These are phyloP conservation scores for Teratosphaeria epicoccoides DNA, from an alignment of 2,329 filamentous ascomycete genomes.

Conservation along the genomic window DNA sequence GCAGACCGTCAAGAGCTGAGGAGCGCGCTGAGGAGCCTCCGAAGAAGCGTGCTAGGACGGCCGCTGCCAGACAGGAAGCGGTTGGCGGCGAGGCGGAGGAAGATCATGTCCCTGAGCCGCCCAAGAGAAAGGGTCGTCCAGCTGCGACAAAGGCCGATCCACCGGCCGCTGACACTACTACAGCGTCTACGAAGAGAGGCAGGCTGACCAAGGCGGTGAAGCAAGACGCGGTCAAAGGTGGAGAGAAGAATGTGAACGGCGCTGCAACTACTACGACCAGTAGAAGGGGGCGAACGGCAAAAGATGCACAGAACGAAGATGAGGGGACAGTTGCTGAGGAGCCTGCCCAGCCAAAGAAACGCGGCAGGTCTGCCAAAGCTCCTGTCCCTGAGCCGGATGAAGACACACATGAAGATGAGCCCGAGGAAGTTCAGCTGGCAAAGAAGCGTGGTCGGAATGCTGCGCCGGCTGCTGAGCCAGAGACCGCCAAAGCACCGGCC, in stretches of 20 bases:
- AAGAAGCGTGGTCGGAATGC: conserved; percentile 2
- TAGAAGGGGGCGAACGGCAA: not conserved
- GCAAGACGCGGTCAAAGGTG: conserved; percentile 2
- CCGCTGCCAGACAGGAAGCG: conserved; percentile 2
- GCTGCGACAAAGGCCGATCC: not conserved
- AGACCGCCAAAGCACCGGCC: not conserved
- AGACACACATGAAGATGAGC: not conserved
- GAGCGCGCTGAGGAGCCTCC: conserved; percentile 4
- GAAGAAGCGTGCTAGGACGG: conserved; percentile 19
- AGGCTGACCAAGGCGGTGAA: conserved; percentile 4
- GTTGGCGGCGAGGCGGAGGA: not conserved
- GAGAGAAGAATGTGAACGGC: conserved; percentile 1
- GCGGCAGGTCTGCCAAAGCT: conserved; percentile 13
- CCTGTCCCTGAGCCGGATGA: not conserved
- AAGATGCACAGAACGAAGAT: not conserved
- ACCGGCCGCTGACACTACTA: not conserved
- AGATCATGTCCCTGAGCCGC: conserved; percentile 7
- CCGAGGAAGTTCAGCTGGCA: conserved; percentile 1
- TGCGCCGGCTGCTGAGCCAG: not conserved
- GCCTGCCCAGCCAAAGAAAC: conserved; percentile 17
- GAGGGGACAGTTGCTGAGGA: conserved; percentile 2
- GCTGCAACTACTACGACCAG: not conserved
- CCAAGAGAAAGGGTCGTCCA: conserved; percentile 21
- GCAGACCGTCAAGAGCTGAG: not conserved
- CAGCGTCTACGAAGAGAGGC: conserved; percentile 8